These are phyloP conservation scores for Ophiosphaerella narmari DNA, from an alignment of 2,329 filamentous ascomycete species.

Conservation along the genomic window DNA sequence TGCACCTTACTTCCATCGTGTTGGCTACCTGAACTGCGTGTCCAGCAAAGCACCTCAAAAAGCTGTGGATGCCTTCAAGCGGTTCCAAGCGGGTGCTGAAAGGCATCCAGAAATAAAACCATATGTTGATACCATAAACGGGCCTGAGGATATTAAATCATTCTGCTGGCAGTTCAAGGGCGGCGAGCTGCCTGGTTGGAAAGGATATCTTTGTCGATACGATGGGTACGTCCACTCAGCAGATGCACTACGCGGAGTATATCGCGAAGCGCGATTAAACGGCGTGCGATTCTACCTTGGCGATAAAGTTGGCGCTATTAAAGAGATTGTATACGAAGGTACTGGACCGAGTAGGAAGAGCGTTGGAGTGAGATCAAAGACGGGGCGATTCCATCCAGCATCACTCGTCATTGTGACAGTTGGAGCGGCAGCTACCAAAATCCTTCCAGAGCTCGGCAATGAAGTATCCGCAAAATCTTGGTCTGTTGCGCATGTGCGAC, in stretches of 20 bases:
- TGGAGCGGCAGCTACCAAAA: constrained; percentile 55
- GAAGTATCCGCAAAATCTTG: constrained; percentile 62
- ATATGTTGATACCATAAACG: constrained; percentile 30
- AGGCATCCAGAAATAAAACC: constrained; percentile 48
- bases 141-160: constrained; percentile 48
- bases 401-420: constrained; percentile 56
- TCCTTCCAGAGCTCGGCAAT: constrained; percentile 56
- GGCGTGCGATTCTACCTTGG: constrained; percentile 54
- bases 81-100: constrained; percentile 48
- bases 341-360: constrained; percentile 26
- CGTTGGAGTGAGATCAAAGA: constrained; percentile 45
- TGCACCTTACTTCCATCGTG: constrained; percentile 58
- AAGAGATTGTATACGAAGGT: constrained; percentile 48
- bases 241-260: constrained; percentile 56
- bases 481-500: constrained; percentile 63
- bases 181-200: constrained; percentile 55
- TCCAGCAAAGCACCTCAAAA: constrained; percentile 56
- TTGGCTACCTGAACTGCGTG: constrained; percentile 58
- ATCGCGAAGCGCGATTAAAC: constrained; percentile 47
- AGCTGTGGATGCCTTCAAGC: constrained; percentile 54
- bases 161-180: constrained; percentile 55
- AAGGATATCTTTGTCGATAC: constrained; percentile 62
- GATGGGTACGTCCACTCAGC: constrained; percentile 63
- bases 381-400: constrained; percentile 46
- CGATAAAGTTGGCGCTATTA: constrained; percentile 44